Evolutionary conservation across 2,329 filamentous ascomycete species (phyloP), one percentile per base, ranked within the genome.

Genomic region (Phialophora expanda): DNA sequence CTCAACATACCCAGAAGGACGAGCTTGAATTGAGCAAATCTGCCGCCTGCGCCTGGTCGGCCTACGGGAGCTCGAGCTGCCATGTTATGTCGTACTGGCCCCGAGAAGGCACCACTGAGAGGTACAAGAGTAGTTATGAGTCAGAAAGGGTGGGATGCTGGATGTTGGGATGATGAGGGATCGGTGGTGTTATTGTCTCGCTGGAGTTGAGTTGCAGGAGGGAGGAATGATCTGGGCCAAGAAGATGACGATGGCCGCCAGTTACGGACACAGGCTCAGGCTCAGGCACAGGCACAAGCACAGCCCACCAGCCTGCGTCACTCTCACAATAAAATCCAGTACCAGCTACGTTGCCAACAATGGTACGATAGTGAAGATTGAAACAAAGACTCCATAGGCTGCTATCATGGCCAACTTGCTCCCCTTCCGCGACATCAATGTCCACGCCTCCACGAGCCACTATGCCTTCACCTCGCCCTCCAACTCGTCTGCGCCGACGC

Each of bases 1-100:
- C 61, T 62, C 22, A 65, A 76, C 90, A 73, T 87, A 98, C 95
- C 95, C 71, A 99, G 86, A 77, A 99, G 85, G 72, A 99, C 95
- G 75, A 99, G 87, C 86, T 99, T 99, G 84, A 99, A 99, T 86
- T 99, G 95, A 75, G 95, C 94, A 81, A 99, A 98, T 76, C 94
- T 89, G 66, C 72, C 70, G 69, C 71, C 71, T 81, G 91, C 86
- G 75, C 85, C 85, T 67, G 86, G 85, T 71, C 87, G 83, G 75
- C 83, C 84, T 76, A 85, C 84, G 87, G 88, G 89, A 87, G 85
- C 89, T 88, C 93, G 89, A 79, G 91, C 87, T 81, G 93, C 91
- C 94, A 98, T 98, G 78, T 75, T 84, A 77, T 62, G 34, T 44
- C 38, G 38, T n/a, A n/a, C 38, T 44, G 38, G 38, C 17, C 17